These are phyloP conservation scores for Agarophyton chilense DNA, from an alignment of 23 red algal species.

Conservation along the genomic window DNA sequence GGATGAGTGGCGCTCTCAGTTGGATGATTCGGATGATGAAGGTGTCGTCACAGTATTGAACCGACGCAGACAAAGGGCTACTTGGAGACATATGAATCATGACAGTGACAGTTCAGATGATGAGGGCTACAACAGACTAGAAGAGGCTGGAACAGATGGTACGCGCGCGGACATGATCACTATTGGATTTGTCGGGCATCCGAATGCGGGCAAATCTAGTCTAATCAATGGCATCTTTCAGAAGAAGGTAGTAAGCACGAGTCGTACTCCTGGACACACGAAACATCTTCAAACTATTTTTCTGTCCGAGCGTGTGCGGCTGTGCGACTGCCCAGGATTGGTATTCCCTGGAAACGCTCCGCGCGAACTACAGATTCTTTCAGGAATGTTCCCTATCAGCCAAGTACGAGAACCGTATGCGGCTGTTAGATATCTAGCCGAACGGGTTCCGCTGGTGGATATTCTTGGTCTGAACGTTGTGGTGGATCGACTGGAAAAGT, in stretches of 20 bases:
- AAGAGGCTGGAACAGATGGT: not conserved
- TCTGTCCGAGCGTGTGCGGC: slow-evolving; percentile 73
- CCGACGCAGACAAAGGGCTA: not conserved
- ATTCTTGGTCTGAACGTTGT: slow-evolving; percentile 50
- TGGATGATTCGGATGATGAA: slow-evolving; percentile 47
- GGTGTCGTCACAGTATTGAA: not conserved
- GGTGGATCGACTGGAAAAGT: slow-evolving; percentile 30
- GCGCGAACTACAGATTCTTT: slow-evolving; percentile 74
- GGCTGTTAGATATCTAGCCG: slow-evolving; percentile 63
- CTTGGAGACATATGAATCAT: not conserved
- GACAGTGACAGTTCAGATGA: not conserved
- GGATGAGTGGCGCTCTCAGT: slow-evolving; percentile 59
- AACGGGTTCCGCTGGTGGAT: slow-evolving; percentile 58
- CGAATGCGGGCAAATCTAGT: slow-evolving; percentile 94
- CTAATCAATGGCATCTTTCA: slow-evolving; percentile 89
- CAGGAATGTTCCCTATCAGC: slow-evolving; percentile 72
- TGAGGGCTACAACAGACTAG: slow-evolving; percentile 8
- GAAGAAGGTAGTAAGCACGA: slow-evolving; percentile 79
- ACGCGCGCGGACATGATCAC: slow-evolving; percentile 61
- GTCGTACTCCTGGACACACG: slow-evolving; percentile 90
- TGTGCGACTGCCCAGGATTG: slow-evolving; percentile 95
- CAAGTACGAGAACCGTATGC: slow-evolving; percentile 78
- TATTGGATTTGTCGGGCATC: slow-evolving; percentile 93
- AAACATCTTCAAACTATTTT: slow-evolving; percentile 96
- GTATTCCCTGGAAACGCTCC: slow-evolving; percentile 84